A percentile compares a stretch with the other conserved stretches of the same genome.
Conservation (phyloP, 2,329 filamentous ascomycete species). For the Fusarium robinianum region DNA sequence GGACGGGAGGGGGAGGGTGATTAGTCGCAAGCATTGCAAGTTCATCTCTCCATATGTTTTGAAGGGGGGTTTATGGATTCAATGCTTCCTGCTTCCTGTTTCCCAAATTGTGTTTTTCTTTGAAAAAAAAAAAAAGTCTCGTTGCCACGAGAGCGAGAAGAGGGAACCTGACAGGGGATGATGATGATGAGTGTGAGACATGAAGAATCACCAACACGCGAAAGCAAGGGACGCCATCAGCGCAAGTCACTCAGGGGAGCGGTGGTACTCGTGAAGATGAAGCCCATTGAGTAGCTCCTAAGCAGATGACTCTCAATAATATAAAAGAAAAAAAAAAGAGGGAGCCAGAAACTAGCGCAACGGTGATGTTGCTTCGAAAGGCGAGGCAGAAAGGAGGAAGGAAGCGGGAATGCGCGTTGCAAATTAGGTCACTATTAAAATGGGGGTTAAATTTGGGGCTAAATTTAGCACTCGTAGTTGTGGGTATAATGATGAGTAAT, state of each 20-base stretch:
- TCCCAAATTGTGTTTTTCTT: too few relatives aligned
- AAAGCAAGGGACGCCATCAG: too few relatives aligned
- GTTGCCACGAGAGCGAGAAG: slow-evolving; percentile 12
- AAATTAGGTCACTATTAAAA: slow-evolving; percentile 34
- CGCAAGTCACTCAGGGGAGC: too few relatives aligned
- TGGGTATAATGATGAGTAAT: slow-evolving; percentile 14
- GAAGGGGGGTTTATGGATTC: too few relatives aligned
- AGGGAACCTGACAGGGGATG: slow-evolving; percentile 5
- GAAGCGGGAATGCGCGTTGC: slow-evolving; percentile 19
- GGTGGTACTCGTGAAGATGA: too few relatives aligned
- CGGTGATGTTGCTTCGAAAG: too few relatives aligned
- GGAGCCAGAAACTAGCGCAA: too few relatives aligned
- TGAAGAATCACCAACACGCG: slow-evolving; percentile 9
- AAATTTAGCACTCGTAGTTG: slow-evolving; percentile 36
- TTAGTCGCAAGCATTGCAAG: slow-evolving; percentile 30
- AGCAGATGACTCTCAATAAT: too few relatives aligned
- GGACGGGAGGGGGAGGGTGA: slow-evolving; percentile 15
- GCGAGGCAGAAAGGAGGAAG: slow-evolving; percentile 8
- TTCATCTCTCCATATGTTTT: slow-evolving; percentile 35
- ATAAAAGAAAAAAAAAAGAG: too few relatives aligned
- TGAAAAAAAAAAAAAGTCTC: slow-evolving; percentile 6
- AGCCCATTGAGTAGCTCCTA: neutral
- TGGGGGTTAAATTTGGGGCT: slow-evolving; percentile 32
- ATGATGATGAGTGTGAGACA: slow-evolving; percentile 27
- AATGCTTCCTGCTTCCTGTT: too few relatives aligned